Evolutionary conservation across 306 rosid genomes (phyloP).

Genomic region (Abrus pulchellus): DNA sequence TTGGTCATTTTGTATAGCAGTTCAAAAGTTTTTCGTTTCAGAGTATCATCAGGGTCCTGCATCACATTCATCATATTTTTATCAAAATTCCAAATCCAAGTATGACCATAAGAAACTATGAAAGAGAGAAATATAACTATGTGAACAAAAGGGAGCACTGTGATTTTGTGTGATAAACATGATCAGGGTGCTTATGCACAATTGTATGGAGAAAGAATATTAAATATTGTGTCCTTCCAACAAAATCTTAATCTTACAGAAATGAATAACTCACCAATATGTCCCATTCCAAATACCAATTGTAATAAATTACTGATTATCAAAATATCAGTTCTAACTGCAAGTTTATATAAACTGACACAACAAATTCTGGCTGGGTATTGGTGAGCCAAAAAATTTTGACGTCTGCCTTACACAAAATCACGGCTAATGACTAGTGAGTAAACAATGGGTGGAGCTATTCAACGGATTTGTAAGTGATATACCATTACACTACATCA

Average conservation of each 20-base stretch:
- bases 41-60: constrained; percentile 98
- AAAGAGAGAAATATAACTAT: constrained; percentile 18
- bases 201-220: not conserved
- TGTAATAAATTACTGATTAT: constrained; percentile 17
- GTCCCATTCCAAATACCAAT: not conserved
- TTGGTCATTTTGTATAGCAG: constrained; percentile 92
- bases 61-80: constrained; percentile 43
- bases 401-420: not conserved
- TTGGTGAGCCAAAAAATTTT: not conserved
- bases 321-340: not conserved
- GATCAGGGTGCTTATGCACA: not conserved
- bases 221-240: constrained; percentile 26
- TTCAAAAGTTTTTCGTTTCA: constrained; percentile 95
- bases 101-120: not conserved
- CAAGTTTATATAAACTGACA: constrained; percentile 20
- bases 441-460: not conserved
- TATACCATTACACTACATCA: not conserved
- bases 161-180: not conserved
- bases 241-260: constrained; percentile 7
- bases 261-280: constrained; percentile 7
- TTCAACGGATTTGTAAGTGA: not conserved
- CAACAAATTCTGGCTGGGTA: constrained; percentile 7
- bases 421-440: not conserved
- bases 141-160: constrained; percentile 2
- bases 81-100: constrained; percentile 29